phyloP scores from a whole-genome alignment of 129 eudicot genomes.

The Saposhnikovia divaricata region DNA sequence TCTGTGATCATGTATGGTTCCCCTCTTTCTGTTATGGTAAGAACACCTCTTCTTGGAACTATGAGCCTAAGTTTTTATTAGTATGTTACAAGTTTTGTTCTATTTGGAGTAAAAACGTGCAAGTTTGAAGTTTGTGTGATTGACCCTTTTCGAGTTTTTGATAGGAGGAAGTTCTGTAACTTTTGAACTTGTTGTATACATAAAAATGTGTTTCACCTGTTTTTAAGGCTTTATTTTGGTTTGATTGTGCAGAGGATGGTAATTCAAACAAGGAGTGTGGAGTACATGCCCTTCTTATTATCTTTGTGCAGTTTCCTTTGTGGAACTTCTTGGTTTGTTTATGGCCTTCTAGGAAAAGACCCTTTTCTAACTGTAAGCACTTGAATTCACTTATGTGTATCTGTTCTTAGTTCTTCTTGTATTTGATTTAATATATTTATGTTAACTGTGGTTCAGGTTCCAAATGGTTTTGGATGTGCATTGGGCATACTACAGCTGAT shows the following conservation, averaged over 20 bases:
- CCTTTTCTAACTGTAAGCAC: conserved; percentile 64
- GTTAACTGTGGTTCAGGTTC: conserved; percentile 22
- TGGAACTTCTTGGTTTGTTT: conserved; percentile 81
- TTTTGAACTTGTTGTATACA: background rate
- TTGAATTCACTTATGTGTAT: background rate
- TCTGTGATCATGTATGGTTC: conserved; percentile 93
- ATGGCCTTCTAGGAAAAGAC: conserved; percentile 75
- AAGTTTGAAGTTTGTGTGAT: background rate
- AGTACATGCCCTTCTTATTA: conserved; percentile 77
- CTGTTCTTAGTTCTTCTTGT: background rate
- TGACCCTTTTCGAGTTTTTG: background rate
- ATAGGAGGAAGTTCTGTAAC: background rate
- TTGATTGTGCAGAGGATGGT: conserved; percentile 46
- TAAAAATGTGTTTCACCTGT: background rate
- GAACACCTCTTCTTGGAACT: background rate
- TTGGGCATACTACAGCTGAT: conserved; percentile 49
- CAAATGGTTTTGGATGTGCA: conserved; percentile 47
- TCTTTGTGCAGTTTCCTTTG: conserved; percentile 71
- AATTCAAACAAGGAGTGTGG: conserved; percentile 71
- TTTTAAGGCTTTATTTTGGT: background rate
- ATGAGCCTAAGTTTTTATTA: background rate
- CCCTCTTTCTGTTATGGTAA: conserved; percentile 82
- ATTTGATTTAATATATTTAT: background rate
- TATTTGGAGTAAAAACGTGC: background rate
- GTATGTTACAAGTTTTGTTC: background rate